phyloP scores from a whole-genome alignment of 176 grass and related monocot genomes.

The Dendrocalamus sinicus region DNA sequence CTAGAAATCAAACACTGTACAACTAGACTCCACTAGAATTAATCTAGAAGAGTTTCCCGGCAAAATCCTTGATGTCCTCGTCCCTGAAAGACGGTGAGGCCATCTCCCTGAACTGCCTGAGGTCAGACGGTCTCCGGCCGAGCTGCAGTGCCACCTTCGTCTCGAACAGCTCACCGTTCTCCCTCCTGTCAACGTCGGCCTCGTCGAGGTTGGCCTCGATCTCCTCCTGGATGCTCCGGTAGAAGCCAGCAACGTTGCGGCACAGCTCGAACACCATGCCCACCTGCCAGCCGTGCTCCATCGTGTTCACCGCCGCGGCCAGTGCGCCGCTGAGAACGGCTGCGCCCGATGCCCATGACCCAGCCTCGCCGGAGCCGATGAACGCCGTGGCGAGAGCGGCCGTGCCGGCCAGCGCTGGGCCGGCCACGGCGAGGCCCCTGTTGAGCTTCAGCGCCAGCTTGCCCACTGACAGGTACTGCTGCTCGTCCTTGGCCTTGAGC shows the following conservation, averaged over 20 bases:
- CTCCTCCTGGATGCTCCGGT: slow-evolving; percentile 60
- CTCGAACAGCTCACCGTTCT: slow-evolving; percentile 62
- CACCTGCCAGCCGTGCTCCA: slow-evolving; percentile 55
- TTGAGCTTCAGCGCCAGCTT: slow-evolving; percentile 34
- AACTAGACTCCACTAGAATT: neutral
- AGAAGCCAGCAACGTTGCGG: slow-evolving; percentile 49
- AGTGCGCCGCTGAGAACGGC: slow-evolving; percentile 40
- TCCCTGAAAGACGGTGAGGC: slow-evolving; percentile 44
- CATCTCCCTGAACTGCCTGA: slow-evolving; percentile 42
- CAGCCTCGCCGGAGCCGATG: slow-evolving; percentile 22
- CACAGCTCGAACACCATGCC: slow-evolving; percentile 64
- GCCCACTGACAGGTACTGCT: slow-evolving; percentile 34
- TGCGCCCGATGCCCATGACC: neutral
- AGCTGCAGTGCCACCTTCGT: slow-evolving; percentile 57
- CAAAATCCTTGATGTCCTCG: slow-evolving; percentile 50
- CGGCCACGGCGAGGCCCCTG: slow-evolving; percentile 41
- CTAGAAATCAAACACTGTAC: neutral
- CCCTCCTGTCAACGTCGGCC: slow-evolving; percentile 45
- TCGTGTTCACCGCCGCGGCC: slow-evolving; percentile 50
- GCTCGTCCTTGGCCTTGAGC: slow-evolving; percentile 57
- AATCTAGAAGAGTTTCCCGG: slow-evolving; percentile 36
- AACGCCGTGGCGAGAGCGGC: slow-evolving; percentile 42
- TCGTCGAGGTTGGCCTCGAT: slow-evolving; percentile 53
- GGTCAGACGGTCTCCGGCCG: slow-evolving; percentile 43
- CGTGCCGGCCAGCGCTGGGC: slow-evolving; percentile 34